A percentile compares a stretch with the other conserved stretches of the same genome.
phyloP scores from a whole-genome alignment of 805 yeast species.

The Dipodascopsis tothii region DNA sequence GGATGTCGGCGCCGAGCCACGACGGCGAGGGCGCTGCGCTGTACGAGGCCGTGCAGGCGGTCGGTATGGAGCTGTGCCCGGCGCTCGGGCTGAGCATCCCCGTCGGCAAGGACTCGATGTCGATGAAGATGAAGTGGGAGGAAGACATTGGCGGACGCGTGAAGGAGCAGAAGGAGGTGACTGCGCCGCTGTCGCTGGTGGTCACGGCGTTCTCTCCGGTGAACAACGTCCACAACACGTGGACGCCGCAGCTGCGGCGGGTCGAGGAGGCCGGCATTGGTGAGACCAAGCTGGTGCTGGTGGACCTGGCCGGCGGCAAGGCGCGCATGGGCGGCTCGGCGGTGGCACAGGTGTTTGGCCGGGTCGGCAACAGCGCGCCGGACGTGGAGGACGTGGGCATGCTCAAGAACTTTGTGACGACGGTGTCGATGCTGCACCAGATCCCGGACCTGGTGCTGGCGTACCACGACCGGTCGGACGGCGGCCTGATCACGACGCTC shows the following conservation, averaged over 20 bases:
- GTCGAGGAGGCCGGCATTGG: constrained; percentile 41
- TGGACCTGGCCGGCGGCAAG: constrained; percentile 60
- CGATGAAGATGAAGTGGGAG: constrained; percentile 98
- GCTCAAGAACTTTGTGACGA: constrained; percentile 62
- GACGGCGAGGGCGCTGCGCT: constrained; percentile 91
- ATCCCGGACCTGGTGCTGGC: constrained; percentile 57
- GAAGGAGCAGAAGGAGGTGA: constrained; percentile 58
- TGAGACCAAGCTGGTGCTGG: constrained; percentile 54
- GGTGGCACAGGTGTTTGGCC: constrained; percentile 83
- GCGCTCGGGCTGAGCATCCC: constrained; percentile 87
- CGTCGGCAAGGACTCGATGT: constrained; percentile 96
- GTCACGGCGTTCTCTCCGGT: constrained; percentile 91
- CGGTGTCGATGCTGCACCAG: constrained; percentile 67
- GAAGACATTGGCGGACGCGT: constrained; percentile 30
- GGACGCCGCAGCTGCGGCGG: constrained; percentile 78
- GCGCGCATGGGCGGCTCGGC: constrained; percentile 85
- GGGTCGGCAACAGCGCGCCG: constrained; percentile 78
- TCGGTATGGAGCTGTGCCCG: constrained; percentile 91
- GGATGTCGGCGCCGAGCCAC: constrained; percentile 98
- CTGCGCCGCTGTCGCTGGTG: constrained; percentile 88
- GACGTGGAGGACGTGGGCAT: constrained; percentile 62
- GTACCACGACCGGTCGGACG: constrained; percentile 94
- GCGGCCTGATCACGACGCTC: constrained; percentile 81
- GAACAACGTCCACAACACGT: constrained; percentile 71
- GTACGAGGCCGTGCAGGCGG: constrained; percentile 94